A percentile compares a stretch with the other conserved stretches of the same genome.
These are phyloP conservation scores for Moniliophthora roreri DNA, from an alignment of 1,284 basidiomycete species.

Conservation along the genomic window DNA sequence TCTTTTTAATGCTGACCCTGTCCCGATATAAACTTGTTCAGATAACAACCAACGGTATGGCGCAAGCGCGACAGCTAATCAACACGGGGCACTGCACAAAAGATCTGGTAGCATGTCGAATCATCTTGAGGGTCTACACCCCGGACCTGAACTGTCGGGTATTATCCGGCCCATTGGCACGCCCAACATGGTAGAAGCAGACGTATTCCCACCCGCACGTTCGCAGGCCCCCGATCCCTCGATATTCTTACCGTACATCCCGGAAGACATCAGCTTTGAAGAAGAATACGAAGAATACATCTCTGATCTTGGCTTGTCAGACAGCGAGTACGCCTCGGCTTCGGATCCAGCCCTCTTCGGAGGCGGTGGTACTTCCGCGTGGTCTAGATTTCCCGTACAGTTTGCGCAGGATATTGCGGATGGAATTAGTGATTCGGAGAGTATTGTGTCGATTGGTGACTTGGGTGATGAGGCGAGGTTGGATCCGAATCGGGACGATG, in stretches of 20 bases:
- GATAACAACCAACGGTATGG: conserved; percentile 83
- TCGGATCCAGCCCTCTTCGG: conserved; percentile 40
- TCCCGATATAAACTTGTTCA: conserved; percentile 26
- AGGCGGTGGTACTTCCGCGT: conserved; percentile 57
- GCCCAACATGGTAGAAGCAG: conserved; percentile 72
- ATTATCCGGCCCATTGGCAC: conserved; percentile 75
- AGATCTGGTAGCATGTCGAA: conserved; percentile 80
- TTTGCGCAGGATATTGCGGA: conserved; percentile 74
- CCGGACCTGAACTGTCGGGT: conserved; percentile 70
- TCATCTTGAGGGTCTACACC: conserved; percentile 73
- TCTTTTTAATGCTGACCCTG: conserved; percentile 11
- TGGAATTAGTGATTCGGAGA: conserved; percentile 87
- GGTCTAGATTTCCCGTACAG: conserved; percentile 67
- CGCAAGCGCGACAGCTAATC: conserved; percentile 48
- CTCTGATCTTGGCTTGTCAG: conserved; percentile 76
- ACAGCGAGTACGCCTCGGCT: conserved; percentile 37
- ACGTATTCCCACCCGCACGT: conserved; percentile 81
- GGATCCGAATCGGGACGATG: conserved; percentile 58
- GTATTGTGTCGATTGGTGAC: conserved; percentile 85
- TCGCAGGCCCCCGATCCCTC: conserved; percentile 83
- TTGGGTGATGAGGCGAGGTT: conserved; percentile 76
- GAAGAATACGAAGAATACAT: conserved; percentile 88
- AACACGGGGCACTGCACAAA: conserved; percentile 59
- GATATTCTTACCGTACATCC: conserved; percentile 81
- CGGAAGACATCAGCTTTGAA: conserved; percentile 84